A percentile compares a stretch with the other conserved stretches of the same genome.
Conservation (phyloP, 495 filamentous ascomycete genomes). For the Annulohypoxylon nitens region DNA sequence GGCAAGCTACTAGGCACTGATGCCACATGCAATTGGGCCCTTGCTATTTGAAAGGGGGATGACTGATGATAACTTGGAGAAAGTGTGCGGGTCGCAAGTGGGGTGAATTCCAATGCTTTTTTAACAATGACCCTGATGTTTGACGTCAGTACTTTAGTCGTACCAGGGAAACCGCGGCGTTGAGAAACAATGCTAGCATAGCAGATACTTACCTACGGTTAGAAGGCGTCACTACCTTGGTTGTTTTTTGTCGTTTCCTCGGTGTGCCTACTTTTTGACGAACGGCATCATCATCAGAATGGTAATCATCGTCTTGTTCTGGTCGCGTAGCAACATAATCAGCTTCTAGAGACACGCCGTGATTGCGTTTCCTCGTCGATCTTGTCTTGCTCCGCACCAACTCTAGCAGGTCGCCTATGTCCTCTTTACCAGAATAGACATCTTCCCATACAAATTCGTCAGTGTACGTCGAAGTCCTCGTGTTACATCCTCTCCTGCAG, state of each 20-base stretch:
- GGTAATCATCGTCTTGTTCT: slow-evolving; percentile 53
- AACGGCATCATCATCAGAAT: slow-evolving; percentile 64
- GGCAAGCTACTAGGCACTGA: slow-evolving; percentile 89
- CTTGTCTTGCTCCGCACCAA: slow-evolving; percentile 78
- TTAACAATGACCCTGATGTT: slow-evolving; percentile 81
- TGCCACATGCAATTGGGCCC: slow-evolving; percentile 90
- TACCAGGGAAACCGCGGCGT: slow-evolving; percentile 41
- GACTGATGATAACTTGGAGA: slow-evolving; percentile 81
- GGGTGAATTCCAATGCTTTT: slow-evolving; percentile 94
- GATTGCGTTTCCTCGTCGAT: slow-evolving; percentile 70
- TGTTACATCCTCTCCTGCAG: slow-evolving; percentile 89
- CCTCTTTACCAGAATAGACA: slow-evolving; percentile 72
- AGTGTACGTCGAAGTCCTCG: slow-evolving; percentile 88
- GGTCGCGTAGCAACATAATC: slow-evolving; percentile 59
- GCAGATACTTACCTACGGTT: slow-evolving; percentile 46
- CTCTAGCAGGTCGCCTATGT: slow-evolving; percentile 72
- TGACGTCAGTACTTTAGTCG: slow-evolving; percentile 70
- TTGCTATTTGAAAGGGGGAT: slow-evolving; percentile 91
- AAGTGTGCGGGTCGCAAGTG: slow-evolving; percentile 87
- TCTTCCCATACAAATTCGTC: slow-evolving; percentile 94
- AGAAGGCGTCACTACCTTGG: slow-evolving; percentile 45
- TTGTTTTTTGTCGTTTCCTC: slow-evolving; percentile 55
- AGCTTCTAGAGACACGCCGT: slow-evolving; percentile 51
- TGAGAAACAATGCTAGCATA: neutral
- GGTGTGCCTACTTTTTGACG: slow-evolving; percentile 51